Evolutionary conservation across 495 filamentous ascomycete species (phyloP).

Genomic region (Clavariopsis aquatica): DNA sequence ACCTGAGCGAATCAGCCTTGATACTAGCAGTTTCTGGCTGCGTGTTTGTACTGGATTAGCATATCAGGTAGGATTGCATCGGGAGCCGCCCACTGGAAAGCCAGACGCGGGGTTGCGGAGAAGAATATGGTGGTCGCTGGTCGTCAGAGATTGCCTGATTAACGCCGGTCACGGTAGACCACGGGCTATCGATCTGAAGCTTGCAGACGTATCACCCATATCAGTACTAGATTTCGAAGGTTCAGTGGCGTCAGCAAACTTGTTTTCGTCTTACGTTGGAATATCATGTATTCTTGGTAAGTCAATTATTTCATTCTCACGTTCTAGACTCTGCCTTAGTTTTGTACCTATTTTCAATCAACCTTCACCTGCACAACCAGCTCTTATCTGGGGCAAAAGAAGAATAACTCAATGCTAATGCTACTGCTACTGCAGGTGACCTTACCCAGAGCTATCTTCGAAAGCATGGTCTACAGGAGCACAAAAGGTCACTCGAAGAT

Average conservation of each 20-base stretch:
- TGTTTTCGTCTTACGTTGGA: constrained; percentile 31
- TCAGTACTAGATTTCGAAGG: constrained; percentile 34
- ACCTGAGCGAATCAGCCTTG: constrained; percentile 33
- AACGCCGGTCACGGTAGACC: constrained; percentile 37
- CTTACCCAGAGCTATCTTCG: constrained; percentile 34
- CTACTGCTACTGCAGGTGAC: constrained; percentile 14
- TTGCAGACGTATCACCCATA: constrained; percentile 28
- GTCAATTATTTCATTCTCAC: neutral
- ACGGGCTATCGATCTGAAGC: constrained; percentile 31
- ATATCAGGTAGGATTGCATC: constrained; percentile 36
- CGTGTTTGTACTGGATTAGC: constrained; percentile 29
- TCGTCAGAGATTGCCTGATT: constrained; percentile 37
- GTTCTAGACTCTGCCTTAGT: neutral
- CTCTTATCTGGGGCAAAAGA: too few species aligned
- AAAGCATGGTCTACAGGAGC: constrained; percentile 26
- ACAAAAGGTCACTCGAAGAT: constrained; percentile 29
- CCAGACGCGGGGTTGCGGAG: constrained; percentile 27
- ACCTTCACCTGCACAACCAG: neutral
- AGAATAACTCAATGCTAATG: neutral
- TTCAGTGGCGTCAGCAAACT: constrained; percentile 8
- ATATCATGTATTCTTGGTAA: constrained; percentile 37
- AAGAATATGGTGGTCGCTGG: constrained; percentile 35
- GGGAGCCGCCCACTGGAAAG: constrained; percentile 20
- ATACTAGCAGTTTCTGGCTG: constrained; percentile 38
- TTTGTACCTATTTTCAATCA: too few species aligned